A percentile compares a stretch with the other conserved stretches of the same genome.
phyloP scores from a whole-genome alignment of 768 basidiomycete genomes.

The Suillus brevipes region DNA sequence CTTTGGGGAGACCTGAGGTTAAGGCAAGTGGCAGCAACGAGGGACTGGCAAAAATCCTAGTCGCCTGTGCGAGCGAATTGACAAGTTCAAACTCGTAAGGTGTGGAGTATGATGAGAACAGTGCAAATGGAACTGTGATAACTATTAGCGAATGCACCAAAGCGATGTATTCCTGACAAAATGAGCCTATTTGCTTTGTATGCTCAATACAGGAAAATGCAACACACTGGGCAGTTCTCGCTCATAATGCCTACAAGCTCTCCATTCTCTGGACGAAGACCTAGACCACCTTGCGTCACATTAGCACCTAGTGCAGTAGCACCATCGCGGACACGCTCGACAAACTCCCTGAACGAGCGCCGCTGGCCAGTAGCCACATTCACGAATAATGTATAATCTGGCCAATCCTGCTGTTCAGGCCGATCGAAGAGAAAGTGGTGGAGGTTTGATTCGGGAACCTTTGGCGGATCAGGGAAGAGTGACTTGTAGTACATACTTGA shows the following conservation, averaged over 20 bases:
- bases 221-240: not conserved
- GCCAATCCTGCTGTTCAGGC: slow-evolving; percentile 53
- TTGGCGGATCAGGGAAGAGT: slow-evolving; percentile 51
- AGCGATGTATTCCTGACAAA: not conserved
- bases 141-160: not conserved
- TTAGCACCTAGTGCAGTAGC: slow-evolving; percentile 57
- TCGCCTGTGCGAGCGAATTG: not conserved
- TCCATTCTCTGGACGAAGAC: not conserved
- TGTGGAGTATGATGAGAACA: not conserved
- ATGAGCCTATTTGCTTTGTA: not conserved
- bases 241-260: not conserved
- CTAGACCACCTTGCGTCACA: not conserved
- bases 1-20: not conserved
- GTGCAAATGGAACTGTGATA: not conserved
- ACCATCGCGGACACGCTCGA: slow-evolving; percentile 50
- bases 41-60: not conserved
- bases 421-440: slow-evolving; percentile 56
- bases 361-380: slow-evolving; percentile 52
- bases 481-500: slow-evolving; percentile 57
- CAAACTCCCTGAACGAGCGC: slow-evolving; percentile 48
- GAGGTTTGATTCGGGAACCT: slow-evolving; percentile 50
- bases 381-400: slow-evolving; percentile 56
- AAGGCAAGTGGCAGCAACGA: not conserved
- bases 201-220: not conserved
- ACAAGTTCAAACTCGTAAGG: not conserved